Evolutionary conservation across 2,329 filamentous ascomycete genomes (phyloP), one percentile per base, ranked within the genome.

Genomic region (Pseudocercospora crystallina): DNA sequence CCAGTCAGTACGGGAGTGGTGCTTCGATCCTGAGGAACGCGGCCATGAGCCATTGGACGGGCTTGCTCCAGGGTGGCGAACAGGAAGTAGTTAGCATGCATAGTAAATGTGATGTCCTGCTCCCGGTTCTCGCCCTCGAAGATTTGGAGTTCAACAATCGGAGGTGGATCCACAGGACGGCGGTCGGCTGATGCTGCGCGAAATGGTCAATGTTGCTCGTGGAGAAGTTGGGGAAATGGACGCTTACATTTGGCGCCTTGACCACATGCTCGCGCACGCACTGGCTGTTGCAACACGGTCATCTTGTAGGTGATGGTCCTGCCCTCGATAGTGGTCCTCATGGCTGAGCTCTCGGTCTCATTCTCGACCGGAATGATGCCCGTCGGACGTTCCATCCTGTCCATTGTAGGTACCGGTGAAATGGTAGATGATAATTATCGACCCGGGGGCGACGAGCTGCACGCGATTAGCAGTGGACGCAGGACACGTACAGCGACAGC

Each of bases 61-160:
- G 90, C 87, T 62, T 89, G 85, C 67, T 96, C 90, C 52, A 99
- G 79, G 5, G 90, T 96, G 44, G 91, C 89, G 65, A 90, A 97
- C 35, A 97, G 84, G 74, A 99, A 97, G 80, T 97, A 97, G 73
- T 95, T 96, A 67, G 91, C 91, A 67, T 95, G 92, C 76, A 96
- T 95, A 52, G 84, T 81, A 65, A 95, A 95, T 2, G 94, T 97
- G 64, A 84, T 77, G 20, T 84, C 81, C 33, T 61, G 76, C 12
- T 73, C 69, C 20, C 74, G 69, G 8, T 71, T 57, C 13, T 72
- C 68, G 46, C 86, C 88, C 66, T 96, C 88, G 62, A 84, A 90
- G 58, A 97, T 87, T 59, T 86, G 86, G 55, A 99, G 78, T 72
- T 95, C 89, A 34, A 97, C 90, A 48, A 99, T 94, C 0, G 94